Evolutionary conservation across 106 monocot species (phyloP), one percentile per base, ranked within the genome.

Genomic region (Hemerocallis citrina): DNA sequence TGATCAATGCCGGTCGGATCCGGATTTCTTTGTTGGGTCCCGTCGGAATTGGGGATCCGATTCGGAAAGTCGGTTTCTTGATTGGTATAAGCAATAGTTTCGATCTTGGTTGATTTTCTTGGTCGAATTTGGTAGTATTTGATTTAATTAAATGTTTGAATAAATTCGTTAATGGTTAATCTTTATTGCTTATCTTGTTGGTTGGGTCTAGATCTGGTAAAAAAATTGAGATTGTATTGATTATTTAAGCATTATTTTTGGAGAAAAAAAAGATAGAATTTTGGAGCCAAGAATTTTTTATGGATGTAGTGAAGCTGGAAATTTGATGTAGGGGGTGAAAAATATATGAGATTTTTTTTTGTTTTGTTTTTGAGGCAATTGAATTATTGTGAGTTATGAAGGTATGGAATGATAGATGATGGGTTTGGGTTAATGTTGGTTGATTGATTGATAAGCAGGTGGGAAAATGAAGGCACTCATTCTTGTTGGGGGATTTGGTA

Each of bases 401-500:
- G 12, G 21, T 22, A 6, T 19, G 47, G 14, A 14, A 47, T 20
- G 21, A 47, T 20, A 20, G 47, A 47, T 3, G 21, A 47, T 2
- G 1, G 4, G 17, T 17, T 20, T 22, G 16, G 4, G 8, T 49
- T 49, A n/a, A 1, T 42, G 61, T 21, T 61, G 27, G 27, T 7
- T 44, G 2, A 20, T 47, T 43, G 29, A 43, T 61, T 44, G 42
- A 30, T 61, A 12, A n/a, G 41, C 31, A 31, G 61, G 21, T 61
- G 25, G 44, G 17, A 44, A 17, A 17, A 77, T 77, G 77, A 77
- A 71, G 66, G 77, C 77, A 29, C 45, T 71, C 5, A 71, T 77
- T 61, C 77, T 77, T 54, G 71, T 77, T 55, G 77, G 77, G 20
- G 77, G 77, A 16, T 71, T 77, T 33, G 77, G 77, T 1, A 77